These are phyloP conservation scores for Persicaria tinctoria DNA, from an alignment of 148 eudicot species.

Conservation along the genomic window DNA sequence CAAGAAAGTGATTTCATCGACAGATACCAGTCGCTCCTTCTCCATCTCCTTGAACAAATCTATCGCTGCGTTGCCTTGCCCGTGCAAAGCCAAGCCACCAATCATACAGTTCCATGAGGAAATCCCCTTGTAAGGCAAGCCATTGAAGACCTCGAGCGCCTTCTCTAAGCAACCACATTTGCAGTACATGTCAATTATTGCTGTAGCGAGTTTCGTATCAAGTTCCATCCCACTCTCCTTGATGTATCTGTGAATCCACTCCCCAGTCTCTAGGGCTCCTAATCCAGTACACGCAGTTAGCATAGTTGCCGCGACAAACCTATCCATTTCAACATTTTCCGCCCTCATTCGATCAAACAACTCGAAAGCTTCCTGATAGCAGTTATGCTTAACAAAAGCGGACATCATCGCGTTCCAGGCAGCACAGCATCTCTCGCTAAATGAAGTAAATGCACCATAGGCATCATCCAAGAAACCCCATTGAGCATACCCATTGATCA, in stretches of 20 bases:
- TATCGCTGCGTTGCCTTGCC: slow-evolving; percentile 38
- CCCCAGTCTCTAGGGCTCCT: slow-evolving; percentile 39
- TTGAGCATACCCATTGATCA: slow-evolving; percentile 67
- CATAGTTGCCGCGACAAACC: slow-evolving; percentile 62
- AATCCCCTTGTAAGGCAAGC: slow-evolving; percentile 28
- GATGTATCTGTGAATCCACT: slow-evolving; percentile 50
- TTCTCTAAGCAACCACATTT: slow-evolving; percentile 60
- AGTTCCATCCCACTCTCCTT: slow-evolving; percentile 28
- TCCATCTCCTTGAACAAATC: slow-evolving; percentile 34
- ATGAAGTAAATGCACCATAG: slow-evolving; percentile 28
- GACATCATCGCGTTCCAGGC: slow-evolving; percentile 76
- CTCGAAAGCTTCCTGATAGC: slow-evolving; percentile 47
- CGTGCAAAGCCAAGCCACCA: slow-evolving; percentile 54
- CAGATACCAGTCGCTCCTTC: slow-evolving; percentile 27
- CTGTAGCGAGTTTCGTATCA: slow-evolving; percentile 41
- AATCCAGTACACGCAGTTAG: slow-evolving; percentile 62
- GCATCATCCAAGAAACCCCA: slow-evolving; percentile 55
- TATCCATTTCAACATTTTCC: slow-evolving; percentile 39
- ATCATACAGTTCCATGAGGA: slow-evolving; percentile 62
- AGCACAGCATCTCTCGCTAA: slow-evolving; percentile 39
- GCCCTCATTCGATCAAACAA: slow-evolving; percentile 51
- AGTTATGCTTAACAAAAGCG: slow-evolving; percentile 41
- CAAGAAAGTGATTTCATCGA: slow-evolving; percentile 51
- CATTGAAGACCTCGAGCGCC: slow-evolving; percentile 38
- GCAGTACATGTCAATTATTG: slow-evolving; percentile 57